Base-by-base conservation (phyloP, 495 filamentous ascomycete genomes). In the Hypoxylon perforatum region DNA sequence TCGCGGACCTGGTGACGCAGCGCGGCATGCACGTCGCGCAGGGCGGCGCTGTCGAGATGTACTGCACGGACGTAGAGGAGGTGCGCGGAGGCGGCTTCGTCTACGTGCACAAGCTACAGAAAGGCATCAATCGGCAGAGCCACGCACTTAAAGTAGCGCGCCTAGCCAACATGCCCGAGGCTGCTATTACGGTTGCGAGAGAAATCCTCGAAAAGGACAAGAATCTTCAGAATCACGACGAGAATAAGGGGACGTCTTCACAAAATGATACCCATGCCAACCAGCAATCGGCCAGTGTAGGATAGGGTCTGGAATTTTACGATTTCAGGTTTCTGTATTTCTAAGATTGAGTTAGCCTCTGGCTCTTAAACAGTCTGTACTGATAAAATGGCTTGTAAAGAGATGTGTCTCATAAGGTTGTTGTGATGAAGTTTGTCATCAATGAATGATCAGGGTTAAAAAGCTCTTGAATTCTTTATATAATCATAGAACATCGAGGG, bases 71-170 rank as follows among this genome's bases (percentile, higher is more conserved):
- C 77, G 85, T 99, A 2, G 84, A 88, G 44, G 92, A 97, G 70
- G 78, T 81, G 2, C 65, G 70, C 70, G 84, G 53, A 79, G 90
- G 50, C 77, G 60, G 81, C 0, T 99, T 97, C 71, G 88, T 89
- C n/a, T 98, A 94, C 78, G 83, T 94, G 35, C 92, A 98, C 76
- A 88, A 84, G 64, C 74, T 98, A 65, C 83, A 88, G 42, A 87
- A 83, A 73, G 95, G 95, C 0, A 88, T 96, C 51, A 99, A 98
- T 79, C 86, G 87, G 33, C 78, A 90, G 61, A 93, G 90, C 42
- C 96, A 99, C 78, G 95, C 95, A 21, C 74, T 99, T 45, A 97
- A 96, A 71, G 95, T 98, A 9, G 96, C 96, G 12, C 84, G 87
- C 53, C 75, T 99, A 62, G 96, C 95, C 11, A 93, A 93, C 68